Evolutionary conservation across 306 rosid species (phyloP).

Genomic region (Sophora flavescens): DNA sequence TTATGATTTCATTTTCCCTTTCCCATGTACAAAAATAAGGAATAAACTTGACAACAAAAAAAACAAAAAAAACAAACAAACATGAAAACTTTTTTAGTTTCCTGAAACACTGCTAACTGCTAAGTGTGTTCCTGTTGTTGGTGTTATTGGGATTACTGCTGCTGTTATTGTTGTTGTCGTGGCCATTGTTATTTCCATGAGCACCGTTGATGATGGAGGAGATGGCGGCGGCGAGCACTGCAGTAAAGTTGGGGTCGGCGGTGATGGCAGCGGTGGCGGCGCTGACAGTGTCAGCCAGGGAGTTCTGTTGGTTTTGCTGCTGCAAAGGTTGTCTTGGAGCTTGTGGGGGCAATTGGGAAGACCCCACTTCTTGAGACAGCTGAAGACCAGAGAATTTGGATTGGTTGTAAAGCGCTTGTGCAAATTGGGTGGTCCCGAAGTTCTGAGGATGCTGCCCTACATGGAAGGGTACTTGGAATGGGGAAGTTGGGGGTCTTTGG

Average conservation of each 20-base stretch:
- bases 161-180: background rate
- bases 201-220: constrained; percentile 85
- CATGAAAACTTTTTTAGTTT: constrained; percentile 45
- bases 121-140: constrained; percentile 48
- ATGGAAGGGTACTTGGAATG: constrained; percentile 69
- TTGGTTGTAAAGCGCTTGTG: constrained; percentile 77
- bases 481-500: constrained; percentile 59
- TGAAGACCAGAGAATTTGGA: constrained; percentile 95
- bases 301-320: constrained; percentile 47
- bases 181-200: constrained; percentile 46
- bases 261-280: constrained; percentile 96
- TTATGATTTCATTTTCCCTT: constrained; percentile 52
- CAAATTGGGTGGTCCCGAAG: constrained; percentile 54
- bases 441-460: constrained; percentile 67
- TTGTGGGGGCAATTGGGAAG: constrained; percentile 59
- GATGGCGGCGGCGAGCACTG: constrained; percentile 94
- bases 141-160: constrained; percentile 34
- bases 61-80: background rate
- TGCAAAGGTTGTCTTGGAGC: constrained; percentile 45
- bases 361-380: constrained; percentile 69
- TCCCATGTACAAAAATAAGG: constrained; percentile 42
- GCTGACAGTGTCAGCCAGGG: constrained; percentile 69
- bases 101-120: constrained; percentile 70
- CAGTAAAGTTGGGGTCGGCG: constrained; percentile 86
- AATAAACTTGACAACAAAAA: constrained; percentile 1